These are phyloP conservation scores for Aspergillus sojae DNA, from an alignment of 2,329 filamentous ascomycete genomes.

Conservation along the genomic window DNA sequence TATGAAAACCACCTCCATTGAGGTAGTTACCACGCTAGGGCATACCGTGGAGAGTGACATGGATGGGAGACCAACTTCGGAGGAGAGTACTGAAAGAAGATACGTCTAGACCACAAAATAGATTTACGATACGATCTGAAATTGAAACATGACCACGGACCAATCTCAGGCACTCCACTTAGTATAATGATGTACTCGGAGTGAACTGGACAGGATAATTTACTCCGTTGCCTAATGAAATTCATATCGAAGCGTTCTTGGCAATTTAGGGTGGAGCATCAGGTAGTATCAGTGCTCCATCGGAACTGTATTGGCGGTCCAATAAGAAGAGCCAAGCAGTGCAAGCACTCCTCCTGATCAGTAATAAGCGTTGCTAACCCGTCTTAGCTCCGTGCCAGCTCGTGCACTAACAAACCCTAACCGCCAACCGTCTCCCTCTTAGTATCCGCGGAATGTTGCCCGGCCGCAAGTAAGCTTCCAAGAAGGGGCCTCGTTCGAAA, in stretches of 20 bases:
- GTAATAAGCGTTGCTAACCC: constrained; percentile 1
- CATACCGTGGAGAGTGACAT: neutral
- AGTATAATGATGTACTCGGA: neutral
- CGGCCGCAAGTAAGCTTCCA: neutral
- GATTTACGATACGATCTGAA: neutral
- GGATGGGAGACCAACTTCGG: neutral
- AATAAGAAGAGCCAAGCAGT: neutral
- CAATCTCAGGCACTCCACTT: neutral
- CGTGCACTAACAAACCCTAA: neutral
- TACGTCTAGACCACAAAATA: neutral
- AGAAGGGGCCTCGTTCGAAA: neutral
- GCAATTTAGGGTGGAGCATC: neutral
- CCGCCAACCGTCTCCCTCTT: neutral
- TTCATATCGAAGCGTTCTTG: neutral
- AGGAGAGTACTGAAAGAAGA: neutral
- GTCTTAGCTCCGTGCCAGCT: neutral
- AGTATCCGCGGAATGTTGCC: neutral
- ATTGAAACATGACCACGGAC: neutral
- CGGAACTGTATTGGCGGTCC: neutral
- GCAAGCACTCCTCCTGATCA: neutral
- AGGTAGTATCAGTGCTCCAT: neutral
- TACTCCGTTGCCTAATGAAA: neutral
- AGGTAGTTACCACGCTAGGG: constrained; percentile 2
- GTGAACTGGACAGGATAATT: neutral
- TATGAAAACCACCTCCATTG: constrained; percentile 6